Conservation (phyloP, 2,329 filamentous ascomycete species). For the Verticillium zaregamsianum region DNA sequence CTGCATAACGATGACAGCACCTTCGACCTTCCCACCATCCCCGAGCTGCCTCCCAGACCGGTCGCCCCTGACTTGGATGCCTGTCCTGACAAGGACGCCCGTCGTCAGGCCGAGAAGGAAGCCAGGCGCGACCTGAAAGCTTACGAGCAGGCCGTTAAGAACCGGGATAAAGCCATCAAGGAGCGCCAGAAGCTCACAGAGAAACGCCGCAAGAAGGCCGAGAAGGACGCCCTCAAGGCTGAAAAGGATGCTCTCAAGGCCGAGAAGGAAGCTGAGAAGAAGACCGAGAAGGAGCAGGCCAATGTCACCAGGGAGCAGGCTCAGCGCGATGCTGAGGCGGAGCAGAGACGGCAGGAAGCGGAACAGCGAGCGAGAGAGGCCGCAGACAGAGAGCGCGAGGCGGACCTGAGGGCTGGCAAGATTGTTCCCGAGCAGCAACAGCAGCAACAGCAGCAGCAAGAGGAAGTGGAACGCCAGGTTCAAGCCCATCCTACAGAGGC, state of each 20-base stretch:
- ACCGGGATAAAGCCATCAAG: conserved; percentile 59
- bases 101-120: conserved; percentile 67
- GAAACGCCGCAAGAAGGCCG: conserved; percentile 43
- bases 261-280: conserved; percentile 1
- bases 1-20: neutral
- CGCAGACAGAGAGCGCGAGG: conserved; percentile 8
- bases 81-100: conserved; percentile 59
- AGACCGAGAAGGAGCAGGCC: conserved; percentile 12
- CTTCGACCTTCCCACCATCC: conserved; percentile 35
- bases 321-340: conserved; percentile 6
- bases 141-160: conserved; percentile 64
- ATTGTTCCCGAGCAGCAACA: neutral
- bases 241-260: conserved; percentile 12
- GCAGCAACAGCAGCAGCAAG: neutral
- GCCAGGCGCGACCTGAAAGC: conserved; percentile 57
- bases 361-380: conserved; percentile 7
- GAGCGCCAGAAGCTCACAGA: conserved; percentile 58
- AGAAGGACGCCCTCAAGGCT: conserved; percentile 34
- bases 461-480: neutral
- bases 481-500: neutral
- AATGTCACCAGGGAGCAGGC: conserved; percentile 16
- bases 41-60: conserved; percentile 50
- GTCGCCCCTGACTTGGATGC: conserved; percentile 50
- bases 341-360: conserved; percentile 5
- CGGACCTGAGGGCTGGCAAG: neutral